These are phyloP conservation scores for Zopfochytrium polystomum DNA, from an alignment of 371 early-diverging fungal species.

Conservation along the genomic window DNA sequence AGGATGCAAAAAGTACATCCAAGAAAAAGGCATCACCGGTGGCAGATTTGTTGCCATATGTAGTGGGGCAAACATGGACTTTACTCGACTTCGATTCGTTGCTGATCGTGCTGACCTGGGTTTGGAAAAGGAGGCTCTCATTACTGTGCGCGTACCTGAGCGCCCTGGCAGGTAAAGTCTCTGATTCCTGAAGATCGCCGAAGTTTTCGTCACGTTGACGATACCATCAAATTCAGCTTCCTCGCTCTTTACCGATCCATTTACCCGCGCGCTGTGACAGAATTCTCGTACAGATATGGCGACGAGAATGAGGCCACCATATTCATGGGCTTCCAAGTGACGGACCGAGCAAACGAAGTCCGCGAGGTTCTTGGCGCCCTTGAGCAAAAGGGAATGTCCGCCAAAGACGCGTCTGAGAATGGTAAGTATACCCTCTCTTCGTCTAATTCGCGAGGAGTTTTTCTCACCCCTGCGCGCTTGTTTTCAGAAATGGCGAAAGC, in stretches of 20 bases:
- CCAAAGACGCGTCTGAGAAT: constrained; percentile 53
- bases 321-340: constrained; percentile 79
- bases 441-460: too few species aligned
- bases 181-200: too few species aligned
- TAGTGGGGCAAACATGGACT: constrained; percentile 93
- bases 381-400: constrained; percentile 68
- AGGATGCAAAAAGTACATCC: constrained; percentile 77
- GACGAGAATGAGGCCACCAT: too few species aligned
- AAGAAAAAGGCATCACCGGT: constrained; percentile 16
- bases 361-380: constrained; percentile 59
- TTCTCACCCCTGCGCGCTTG: too few species aligned
- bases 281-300: too few species aligned
- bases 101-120: constrained; percentile 90
- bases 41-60: constrained; percentile 70
- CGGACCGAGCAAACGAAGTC: constrained; percentile 49
- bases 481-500: too few species aligned
- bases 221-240: too few species aligned
- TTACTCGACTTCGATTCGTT: constrained; percentile 85
- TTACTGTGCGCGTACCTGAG: constrained; percentile 82
- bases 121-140: constrained; percentile 77
- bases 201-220: too few species aligned
- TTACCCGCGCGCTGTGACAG: constrained; percentile 62
- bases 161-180: constrained; percentile 76
- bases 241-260: constrained; percentile 38
- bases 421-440: too few species aligned